A percentile compares a stretch with the other conserved stretches of the same genome.
Conservation (phyloP, 2,329 filamentous ascomycete species). For the Aureobasidium zeae region DNA sequence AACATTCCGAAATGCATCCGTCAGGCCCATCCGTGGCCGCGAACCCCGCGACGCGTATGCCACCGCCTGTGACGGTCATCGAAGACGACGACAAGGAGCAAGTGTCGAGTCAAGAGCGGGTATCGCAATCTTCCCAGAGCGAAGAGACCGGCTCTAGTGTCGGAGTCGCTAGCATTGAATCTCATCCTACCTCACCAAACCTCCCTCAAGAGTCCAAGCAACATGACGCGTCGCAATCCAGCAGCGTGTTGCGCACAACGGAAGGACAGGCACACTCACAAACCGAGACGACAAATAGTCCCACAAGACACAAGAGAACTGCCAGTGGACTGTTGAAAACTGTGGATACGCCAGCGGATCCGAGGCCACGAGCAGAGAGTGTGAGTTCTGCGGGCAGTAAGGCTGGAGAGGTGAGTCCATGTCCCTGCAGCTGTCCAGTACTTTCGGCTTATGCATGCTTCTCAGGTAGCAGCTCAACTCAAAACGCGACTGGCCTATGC, state of each 20-base stretch:
- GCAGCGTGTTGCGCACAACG: not conserved
- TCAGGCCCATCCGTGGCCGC: not conserved
- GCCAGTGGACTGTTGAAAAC: conserved; percentile 67
- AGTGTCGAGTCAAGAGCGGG: not conserved
- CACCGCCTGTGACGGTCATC: not conserved
- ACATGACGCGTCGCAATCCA: conserved; percentile 10
- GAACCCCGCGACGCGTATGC: conserved; percentile 14
- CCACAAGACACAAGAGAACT: conserved; percentile 59
- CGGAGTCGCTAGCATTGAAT: not conserved
- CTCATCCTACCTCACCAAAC: not conserved
- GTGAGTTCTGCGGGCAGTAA: conserved; percentile 57
- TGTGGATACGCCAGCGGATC: conserved; percentile 20
- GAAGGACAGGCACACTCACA: not conserved
- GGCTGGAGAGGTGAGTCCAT: conserved; percentile 63
- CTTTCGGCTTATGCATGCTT: conserved; percentile 17
- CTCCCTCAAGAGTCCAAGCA: not conserved
- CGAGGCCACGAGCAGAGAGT: conserved; percentile 53
- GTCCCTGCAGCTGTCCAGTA: not conserved
- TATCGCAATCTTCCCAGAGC: not conserved
- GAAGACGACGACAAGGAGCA: not conserved
- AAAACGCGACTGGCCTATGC: conserved; percentile 82
- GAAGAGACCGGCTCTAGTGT: not conserved
- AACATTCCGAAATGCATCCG: conserved; percentile 12
- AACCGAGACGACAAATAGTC: not conserved
- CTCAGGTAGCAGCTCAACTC: conserved; percentile 66